These are phyloP conservation scores for Fistulinella cinereoalba DNA, from an alignment of 1,284 basidiomycete genomes.

Conservation along the genomic window DNA sequence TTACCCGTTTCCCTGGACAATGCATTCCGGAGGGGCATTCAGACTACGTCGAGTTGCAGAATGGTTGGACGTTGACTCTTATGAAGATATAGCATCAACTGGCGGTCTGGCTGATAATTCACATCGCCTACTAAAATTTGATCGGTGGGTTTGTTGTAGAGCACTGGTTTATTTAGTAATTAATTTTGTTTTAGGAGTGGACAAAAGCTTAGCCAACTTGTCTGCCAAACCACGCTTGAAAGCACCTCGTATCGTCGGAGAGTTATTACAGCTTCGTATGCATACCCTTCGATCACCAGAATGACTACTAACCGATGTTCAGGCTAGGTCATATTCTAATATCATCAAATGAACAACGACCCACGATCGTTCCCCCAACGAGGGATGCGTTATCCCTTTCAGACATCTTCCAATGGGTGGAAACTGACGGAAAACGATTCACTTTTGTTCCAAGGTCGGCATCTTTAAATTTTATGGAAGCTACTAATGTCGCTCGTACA, in stretches of 20 bases:
- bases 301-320: slow-evolving; percentile 14
- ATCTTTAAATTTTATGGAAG: not conserved
- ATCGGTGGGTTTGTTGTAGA: slow-evolving; percentile 27
- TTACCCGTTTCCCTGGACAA: slow-evolving; percentile 47
- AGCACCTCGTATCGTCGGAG: slow-evolving; percentile 11
- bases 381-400: slow-evolving; percentile 42
- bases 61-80: slow-evolving; percentile 44
- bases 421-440: slow-evolving; percentile 32
- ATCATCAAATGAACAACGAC: slow-evolving; percentile 35
- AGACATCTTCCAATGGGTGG: slow-evolving; percentile 49
- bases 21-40: slow-evolving; percentile 46
- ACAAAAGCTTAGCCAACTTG: slow-evolving; percentile 14
- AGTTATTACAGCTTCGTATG: slow-evolving; percentile 48
- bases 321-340: slow-evolving; percentile 62
- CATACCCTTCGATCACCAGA: not conserved
- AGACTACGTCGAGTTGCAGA: slow-evolving; percentile 59
- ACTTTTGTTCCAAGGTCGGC: slow-evolving; percentile 58
- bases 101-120: slow-evolving; percentile 38
- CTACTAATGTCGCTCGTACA: slow-evolving; percentile 24
- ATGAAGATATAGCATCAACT: slow-evolving; percentile 36
- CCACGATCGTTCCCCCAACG: slow-evolving; percentile 51
- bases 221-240: slow-evolving; percentile 5
- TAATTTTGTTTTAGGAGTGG: too few species aligned
- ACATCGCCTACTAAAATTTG: slow-evolving; percentile 33
- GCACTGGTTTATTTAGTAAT: too few species aligned